phyloP scores from a whole-genome alignment of 2,329 filamentous ascomycete species.

The Fusarium clavum region DNA sequence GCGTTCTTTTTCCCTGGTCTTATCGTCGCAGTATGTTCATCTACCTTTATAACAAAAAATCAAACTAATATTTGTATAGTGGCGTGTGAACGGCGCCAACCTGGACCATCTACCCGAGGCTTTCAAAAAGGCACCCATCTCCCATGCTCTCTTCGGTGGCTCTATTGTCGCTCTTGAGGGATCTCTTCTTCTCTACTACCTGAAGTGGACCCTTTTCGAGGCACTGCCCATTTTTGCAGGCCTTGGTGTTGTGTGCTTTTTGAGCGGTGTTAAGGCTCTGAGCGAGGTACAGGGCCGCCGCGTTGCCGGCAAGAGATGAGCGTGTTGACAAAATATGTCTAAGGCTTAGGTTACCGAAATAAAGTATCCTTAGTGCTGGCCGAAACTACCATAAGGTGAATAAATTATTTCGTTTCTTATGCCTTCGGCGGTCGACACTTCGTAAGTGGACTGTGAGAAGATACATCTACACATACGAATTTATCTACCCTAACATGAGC shows the following conservation, averaged over 20 bases:
- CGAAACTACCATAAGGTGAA: not conserved
- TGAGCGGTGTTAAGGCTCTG: slow-evolving; percentile 90
- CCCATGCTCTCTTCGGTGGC: slow-evolving; percentile 86
- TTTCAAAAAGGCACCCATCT: slow-evolving; percentile 78
- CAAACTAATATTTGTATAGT: slow-evolving; percentile 62
- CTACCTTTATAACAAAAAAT: too few relatives aligned
- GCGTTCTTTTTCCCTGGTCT: slow-evolving; percentile 79
- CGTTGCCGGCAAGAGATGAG: slow-evolving; percentile 75
- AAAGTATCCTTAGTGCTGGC: not conserved
- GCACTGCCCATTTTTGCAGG: slow-evolving; percentile 78
- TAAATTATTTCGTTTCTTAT: not conserved
- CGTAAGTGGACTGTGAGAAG: not conserved
- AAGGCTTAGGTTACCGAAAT: not conserved
- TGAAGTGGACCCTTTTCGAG: slow-evolving; percentile 91
- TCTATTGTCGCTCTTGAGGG: slow-evolving; percentile 89
- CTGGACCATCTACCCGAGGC: slow-evolving; percentile 81
- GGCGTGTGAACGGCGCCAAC: slow-evolving; percentile 86
- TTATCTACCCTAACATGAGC: not conserved
- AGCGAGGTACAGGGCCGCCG: slow-evolving; percentile 92
- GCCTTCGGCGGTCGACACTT: not conserved
- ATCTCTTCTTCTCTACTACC: slow-evolving; percentile 96
- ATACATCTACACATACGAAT: slow-evolving; percentile 7
- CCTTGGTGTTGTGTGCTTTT: slow-evolving; percentile 77
- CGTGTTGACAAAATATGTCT: not conserved
- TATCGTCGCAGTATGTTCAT: slow-evolving; percentile 71